A percentile compares a stretch with the other conserved stretches of the same genome.
phyloP scores from a whole-genome alignment of 805 yeast species.

The Clavispora vitiphila region DNA sequence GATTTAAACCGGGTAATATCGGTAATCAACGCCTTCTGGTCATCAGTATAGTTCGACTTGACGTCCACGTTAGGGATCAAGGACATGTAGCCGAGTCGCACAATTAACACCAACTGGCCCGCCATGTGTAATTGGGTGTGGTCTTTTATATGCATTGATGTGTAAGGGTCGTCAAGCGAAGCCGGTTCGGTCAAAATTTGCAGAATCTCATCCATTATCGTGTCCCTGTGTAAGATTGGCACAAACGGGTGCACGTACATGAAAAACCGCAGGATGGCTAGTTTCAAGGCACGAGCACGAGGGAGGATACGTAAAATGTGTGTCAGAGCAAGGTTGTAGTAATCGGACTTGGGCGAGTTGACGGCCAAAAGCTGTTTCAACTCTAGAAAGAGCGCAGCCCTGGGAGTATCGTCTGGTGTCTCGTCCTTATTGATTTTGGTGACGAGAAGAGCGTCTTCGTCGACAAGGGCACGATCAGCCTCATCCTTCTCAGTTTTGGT shows the following conservation, averaged over 20 bases:
- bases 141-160: conserved; percentile 19
- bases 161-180: conserved; percentile 14
- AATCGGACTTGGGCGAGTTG: conserved; percentile 18
- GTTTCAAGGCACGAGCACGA: conserved; percentile 17
- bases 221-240: conserved; percentile 29
- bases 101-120: conserved; percentile 26
- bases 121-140: conserved; percentile 28
- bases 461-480: neutral
- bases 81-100: conserved; percentile 35
- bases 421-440: conserved; percentile 17
- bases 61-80: conserved; percentile 31
- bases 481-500: neutral
- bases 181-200: conserved; percentile 20
- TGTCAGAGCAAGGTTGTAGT: conserved; percentile 24
- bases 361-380: conserved; percentile 20
- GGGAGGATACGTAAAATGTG: conserved; percentile 29
- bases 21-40: conserved; percentile 23
- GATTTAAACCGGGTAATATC: conserved; percentile 28
- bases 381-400: conserved; percentile 26
- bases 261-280: conserved; percentile 29
- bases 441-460: conserved; percentile 28
- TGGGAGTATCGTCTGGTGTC: conserved; percentile 8
- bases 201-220: conserved; percentile 22
- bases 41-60: conserved; percentile 21
- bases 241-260: conserved; percentile 37